Base-by-base conservation (phyloP, 257 asterid species). In the Solanum chiquidenum region DNA sequence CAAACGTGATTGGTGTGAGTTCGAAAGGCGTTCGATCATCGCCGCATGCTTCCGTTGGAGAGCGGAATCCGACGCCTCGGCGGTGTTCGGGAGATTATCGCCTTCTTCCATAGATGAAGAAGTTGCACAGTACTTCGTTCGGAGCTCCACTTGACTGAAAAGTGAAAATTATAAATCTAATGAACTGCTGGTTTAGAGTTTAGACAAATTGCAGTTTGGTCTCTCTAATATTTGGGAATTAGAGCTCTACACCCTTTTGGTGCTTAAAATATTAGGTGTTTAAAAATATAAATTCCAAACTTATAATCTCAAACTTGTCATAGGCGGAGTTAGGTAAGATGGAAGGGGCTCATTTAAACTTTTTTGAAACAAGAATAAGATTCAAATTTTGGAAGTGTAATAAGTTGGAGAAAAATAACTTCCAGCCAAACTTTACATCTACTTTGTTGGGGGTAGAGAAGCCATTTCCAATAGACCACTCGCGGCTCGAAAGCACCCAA, bases 1-100 rank as follows among this genome's bases (percentile, higher is more conserved):
- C 29, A 77, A 66, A 29, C 98, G 96, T 6, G 96, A 89, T 14
- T 94, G 93, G 89, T 94, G 98, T 86, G 94, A 97, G 88, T 94
- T 91, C 31, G 96, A 89, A 83, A 97, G 95, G 79, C 97, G 98
- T 87, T 94, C 98, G 34, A 95, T 88, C 99, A 97, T 95, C 42
- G 95, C 97, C 12, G 94, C 94, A 86, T 92, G 98, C 92, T 95
- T 95, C 34, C 92, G 94, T 72, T 93, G 92, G 52, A 95, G 92
- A 83, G 87, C 13, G 58, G 85, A 37, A 66, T 85, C 93, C 44
- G 42, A 83, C 23, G 87, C 34, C 34, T 14, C 72, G 13, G 69
- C 18, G 34, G 73, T 5, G 8, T 20, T 58, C 29, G 71, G 71
- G 71, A n/a, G 71, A 62, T 62, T 10, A n/a, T 62, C 71, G 71